Conservation (phyloP, 1,284 basidiomycete species). For the Microbotryomycetes sp. region DNA sequence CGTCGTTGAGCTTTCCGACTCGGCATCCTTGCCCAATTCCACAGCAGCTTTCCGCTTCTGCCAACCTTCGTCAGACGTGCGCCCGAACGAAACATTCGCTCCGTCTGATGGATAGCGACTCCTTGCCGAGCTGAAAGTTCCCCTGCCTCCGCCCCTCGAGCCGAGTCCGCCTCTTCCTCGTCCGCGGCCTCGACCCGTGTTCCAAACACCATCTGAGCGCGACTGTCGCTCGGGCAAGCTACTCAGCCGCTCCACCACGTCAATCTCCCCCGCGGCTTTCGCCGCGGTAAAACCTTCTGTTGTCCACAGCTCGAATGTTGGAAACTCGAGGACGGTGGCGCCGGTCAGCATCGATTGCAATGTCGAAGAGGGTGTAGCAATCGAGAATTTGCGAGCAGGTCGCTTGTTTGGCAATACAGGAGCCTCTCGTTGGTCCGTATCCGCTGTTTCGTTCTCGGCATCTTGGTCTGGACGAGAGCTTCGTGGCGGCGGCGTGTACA, state of each 20-base stretch:
- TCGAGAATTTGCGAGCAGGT: background rate
- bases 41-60: too few relatives aligned
- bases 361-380: background rate
- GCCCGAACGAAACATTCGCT: too few relatives aligned
- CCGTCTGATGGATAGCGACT: too few relatives aligned
- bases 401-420: background rate
- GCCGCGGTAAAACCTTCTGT: slow-evolving; percentile 14
- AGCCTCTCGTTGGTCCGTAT: background rate
- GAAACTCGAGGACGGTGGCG: slow-evolving; percentile 23
- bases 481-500: slow-evolving; percentile 3
- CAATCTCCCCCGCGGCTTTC: slow-evolving; percentile 7
- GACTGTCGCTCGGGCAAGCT: background rate
- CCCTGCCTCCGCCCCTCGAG: too few relatives aligned
- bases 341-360: slow-evolving; percentile 10
- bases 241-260: slow-evolving; percentile 13
- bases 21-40: too few relatives aligned
- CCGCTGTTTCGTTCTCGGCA: background rate
- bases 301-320: slow-evolving; percentile 25
- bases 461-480: background rate
- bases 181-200: background rate
- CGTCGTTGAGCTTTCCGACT: too few relatives aligned
- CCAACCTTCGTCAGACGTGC: too few relatives aligned
- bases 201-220: background rate
- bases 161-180: slow-evolving; percentile 7
- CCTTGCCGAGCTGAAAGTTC: too few relatives aligned